Evolutionary conservation across 805 yeast species (phyloP), one percentile per base, ranked within the genome.

Genomic region (Kluyveromyces nonfermentans): DNA sequence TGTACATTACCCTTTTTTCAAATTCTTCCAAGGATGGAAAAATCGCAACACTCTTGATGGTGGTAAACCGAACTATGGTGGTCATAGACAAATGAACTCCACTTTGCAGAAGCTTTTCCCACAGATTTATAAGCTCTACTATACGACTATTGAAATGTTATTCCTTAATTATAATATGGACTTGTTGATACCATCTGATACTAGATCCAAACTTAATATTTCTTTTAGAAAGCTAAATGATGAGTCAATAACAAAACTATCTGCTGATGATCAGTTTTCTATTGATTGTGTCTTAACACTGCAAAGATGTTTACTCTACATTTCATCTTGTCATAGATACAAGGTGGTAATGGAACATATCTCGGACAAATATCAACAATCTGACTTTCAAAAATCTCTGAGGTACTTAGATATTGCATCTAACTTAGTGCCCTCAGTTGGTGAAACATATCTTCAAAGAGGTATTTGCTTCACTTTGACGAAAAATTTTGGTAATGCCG

Each of bases 261-360:
- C 40, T 10, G 20, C 48, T 19, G 42, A 44, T 17, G 46, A 44
- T 35, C 38, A 44, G 10, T 48, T 50, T 18, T 41, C 49, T 15
- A 44, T 49, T 36, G 33, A 50, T 19, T 35, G 48, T n/a, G 44
- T 49, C 14, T 36, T 46, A 20, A 39, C 51, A 2, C 45, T 50
- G 30, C 59, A 57, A 33, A 44, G 55, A 30, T 61, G 60, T 42
- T 41, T 59, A 16, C 58, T 81, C 2, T 73, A 72, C 46, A 62
- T 80, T 35, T 86, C 85, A 4, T 76, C 78, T 33, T 63, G 77
- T 8, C 72, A 79, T 5, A 71, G 86, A 35, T 80, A 80, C 53
- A 68, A 78, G 49, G 62, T 77, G 1, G 55, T 71, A 37, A 63
- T 72, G 22, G 80, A 77, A 22, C 65, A 69, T 42, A 58, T 70